Conservation (phyloP, 192 early-diverging fungal species). For the Gamsiella multidivaricata region DNA sequence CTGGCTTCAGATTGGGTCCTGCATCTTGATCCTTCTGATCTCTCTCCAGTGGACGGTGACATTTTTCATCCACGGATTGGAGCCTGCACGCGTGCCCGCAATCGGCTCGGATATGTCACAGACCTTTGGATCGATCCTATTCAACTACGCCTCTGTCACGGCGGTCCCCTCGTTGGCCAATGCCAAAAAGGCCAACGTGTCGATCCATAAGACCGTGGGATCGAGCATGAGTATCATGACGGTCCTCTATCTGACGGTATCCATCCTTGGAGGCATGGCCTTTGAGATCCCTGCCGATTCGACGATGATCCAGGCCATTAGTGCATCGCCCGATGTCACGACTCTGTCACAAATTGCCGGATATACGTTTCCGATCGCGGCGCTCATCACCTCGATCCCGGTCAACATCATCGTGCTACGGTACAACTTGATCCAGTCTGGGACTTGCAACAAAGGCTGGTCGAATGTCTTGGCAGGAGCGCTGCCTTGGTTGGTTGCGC, state of each 20-base stretch:
- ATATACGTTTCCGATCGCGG: conserved; percentile 66
- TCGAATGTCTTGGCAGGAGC: conserved; percentile 19
- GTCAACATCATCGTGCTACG: conserved; percentile 77
- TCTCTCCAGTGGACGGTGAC: conserved; percentile 71
- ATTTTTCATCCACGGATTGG: conserved; percentile 62
- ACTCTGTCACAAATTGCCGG: conserved; percentile 52
- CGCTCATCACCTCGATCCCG: conserved; percentile 75
- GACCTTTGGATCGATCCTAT: conserved; percentile 74
- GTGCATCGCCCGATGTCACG: conserved; percentile 58
- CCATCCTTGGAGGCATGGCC: conserved; percentile 61
- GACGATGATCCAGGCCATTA: conserved; percentile 57
- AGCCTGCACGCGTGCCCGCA: conserved; percentile 64
- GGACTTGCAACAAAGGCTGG: conserved; percentile 65
- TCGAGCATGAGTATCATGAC: conserved; percentile 61
- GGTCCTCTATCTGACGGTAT: conserved; percentile 64
- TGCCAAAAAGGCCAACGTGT: conserved; percentile 67
- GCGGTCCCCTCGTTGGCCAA: conserved; percentile 77
- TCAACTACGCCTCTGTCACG: conserved; percentile 77
- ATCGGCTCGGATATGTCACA: conserved; percentile 61
- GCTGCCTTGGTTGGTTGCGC: conserved; percentile 30
- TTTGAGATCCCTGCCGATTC: conserved; percentile 55
- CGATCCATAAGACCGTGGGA: conserved; percentile 69
- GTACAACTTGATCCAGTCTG: conserved; percentile 62
- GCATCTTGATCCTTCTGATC: conserved; percentile 62
- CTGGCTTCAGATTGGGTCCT: conserved; percentile 69